Evolutionary conservation across 305 asterid genomes (phyloP).

Genomic region (Solanum aculeatissimum): DNA sequence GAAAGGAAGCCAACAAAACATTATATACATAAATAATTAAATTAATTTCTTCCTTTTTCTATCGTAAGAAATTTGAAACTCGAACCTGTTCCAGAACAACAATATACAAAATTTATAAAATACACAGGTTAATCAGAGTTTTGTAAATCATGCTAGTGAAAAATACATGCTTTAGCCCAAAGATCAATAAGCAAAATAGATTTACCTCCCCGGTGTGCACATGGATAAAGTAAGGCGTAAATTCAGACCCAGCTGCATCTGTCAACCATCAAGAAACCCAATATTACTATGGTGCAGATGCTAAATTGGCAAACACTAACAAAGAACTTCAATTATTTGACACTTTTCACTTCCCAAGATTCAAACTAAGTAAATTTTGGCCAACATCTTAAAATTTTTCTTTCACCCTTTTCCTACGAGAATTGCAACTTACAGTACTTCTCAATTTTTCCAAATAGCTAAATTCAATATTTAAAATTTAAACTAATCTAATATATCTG

Average conservation of each 20-base stretch:
- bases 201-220: constrained; percentile 57
- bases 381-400: neutral
- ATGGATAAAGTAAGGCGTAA: constrained; percentile 57
- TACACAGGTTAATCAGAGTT: neutral
- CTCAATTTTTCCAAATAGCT: neutral
- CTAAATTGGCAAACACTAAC: neutral
- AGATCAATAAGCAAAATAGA: neutral
- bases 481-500: neutral
- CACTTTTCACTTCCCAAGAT: neutral
- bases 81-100: neutral
- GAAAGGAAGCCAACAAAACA: neutral
- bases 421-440: neutral
- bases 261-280: constrained; percentile 6
- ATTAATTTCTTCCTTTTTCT: neutral
- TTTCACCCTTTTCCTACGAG: neutral
- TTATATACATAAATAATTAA: neutral
- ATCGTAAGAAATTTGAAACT: neutral
- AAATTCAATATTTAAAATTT: neutral
- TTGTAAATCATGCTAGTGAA: neutral
- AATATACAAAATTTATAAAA: neutral
- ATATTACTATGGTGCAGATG: neutral
- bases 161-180: neutral
- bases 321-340: neutral
- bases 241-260: constrained; percentile 63
- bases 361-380: neutral